Evolutionary conservation across 192 early-diverging fungal genomes (phyloP), one percentile per base, ranked within the genome.

Genomic region (Backusella psychrophila): DNA sequence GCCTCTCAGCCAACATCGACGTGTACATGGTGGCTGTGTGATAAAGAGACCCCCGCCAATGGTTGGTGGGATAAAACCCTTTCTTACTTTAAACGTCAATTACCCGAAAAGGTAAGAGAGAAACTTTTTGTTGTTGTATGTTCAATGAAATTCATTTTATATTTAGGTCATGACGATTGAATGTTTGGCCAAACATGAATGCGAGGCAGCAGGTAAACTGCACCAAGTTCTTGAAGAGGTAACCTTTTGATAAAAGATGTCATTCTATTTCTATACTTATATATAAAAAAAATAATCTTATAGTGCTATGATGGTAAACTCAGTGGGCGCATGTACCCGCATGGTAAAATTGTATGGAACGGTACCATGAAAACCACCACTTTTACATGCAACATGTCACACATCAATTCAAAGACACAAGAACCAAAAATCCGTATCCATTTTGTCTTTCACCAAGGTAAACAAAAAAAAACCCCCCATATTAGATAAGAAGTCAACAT

Each of bases 161-260:
- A 29, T 29, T 1, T 33, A 49, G 63, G 71, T 63, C 1, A 31
- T 78, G 66, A 21, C 21, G 15, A 73, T 78, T 29, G 71, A 78
- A 63, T 72, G 65, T 36, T 49, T 63, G 66, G 70, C 69, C 0
- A 71, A 53, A 4, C 65, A 72, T 53, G 77, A 78, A 53, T 73
- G 42, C 8, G 77, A 78, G 52, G 38, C 70, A 52, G 77, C 77
- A 17, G 71, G 71, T 65, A 78, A 78, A 33, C 65, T 78, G 19
- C 71, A 78, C 46, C 77, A 78, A 52, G 65, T 78, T 17, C 77
- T 78, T 38, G 72, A 78, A 52, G 71, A 78, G 63, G 74, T 66
- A 67, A 75, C n/a, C n/a, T n/a, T n/a, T 14, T 8, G 2, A 41
- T 1, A 66, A 9, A 53, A 53, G 4, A 41, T 23, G 33, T 29